Base-by-base conservation (phyloP, 2,329 filamentous ascomycete genomes). In the Pseudocercospora cruenta region DNA sequence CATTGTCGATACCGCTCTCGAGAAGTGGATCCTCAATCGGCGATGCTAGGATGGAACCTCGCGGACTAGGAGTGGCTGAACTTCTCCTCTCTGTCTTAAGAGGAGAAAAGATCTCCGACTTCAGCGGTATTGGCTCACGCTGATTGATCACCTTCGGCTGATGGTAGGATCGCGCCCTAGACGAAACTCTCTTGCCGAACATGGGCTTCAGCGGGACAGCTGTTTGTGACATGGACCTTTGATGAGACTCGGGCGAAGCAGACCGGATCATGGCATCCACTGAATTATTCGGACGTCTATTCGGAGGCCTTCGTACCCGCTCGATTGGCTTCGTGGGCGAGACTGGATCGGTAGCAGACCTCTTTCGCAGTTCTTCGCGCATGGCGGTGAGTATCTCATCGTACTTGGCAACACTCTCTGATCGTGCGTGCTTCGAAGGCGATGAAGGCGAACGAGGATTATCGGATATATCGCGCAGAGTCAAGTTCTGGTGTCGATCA, bases 91-190 rank as follows among this genome's bases (percentile, higher is more conserved):
- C 67, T 10, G 68, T 71, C 68, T 77, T 77, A 14, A 77, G 66
- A 4, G 76, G 76, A 22, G 76, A 77, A 65, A 78, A 78, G 28
- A 78, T 66, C 47, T 77, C 76, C 4, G 71, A 70, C 65, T 77
- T 76, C 16, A 77, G 63, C 16, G 74, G 74, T 22, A 77, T 73
- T 4, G 67, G 71, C 53, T 73, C 68, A 24, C 70, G 66, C 64
- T 75, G 73, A 9, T 70, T 69, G 36, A 74, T 70, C 21, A 76
- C 72, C 62, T 75, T 76, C 5, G 75, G 74, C 60, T 72, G 69
- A 24, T 72, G 67, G 54, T 77, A 77, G 12, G 74, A 73, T 51
- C 71, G 65, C 3, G 71, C 72, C 39, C 73, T 65, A 5, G 74
- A 75, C 14, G 72, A 71, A 4, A 72, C 60, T 14, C 75, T 69